A percentile compares a stretch with the other conserved stretches of the same genome.
Conservation (phyloP, 75 land plant species). For the Picea sitchensis region DNA sequence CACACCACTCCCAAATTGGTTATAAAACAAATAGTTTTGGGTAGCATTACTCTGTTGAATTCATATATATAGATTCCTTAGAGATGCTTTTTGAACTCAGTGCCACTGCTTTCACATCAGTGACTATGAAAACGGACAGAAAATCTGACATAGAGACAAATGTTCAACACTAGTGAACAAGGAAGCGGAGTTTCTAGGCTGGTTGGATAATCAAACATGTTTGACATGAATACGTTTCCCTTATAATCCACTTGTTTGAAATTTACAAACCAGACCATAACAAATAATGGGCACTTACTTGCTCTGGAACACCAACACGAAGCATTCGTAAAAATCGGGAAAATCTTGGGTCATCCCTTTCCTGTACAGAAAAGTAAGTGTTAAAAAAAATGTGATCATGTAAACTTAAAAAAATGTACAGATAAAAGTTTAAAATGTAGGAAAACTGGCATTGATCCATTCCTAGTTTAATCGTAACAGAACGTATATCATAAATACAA, state of each 20-base stretch:
- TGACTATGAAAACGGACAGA: neutral
- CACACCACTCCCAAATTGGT: neutral
- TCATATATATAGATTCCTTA: neutral
- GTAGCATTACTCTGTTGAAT: neutral
- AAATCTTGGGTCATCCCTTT: conserved; percentile 15
- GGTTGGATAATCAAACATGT: neutral
- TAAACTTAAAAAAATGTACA: neutral
- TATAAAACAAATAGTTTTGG: neutral
- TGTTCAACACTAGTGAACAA: neutral
- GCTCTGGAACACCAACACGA: conserved; percentile 21
- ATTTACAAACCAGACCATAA: neutral
- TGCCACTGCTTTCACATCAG: neutral
- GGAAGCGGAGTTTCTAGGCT: neutral
- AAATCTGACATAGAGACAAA: neutral
- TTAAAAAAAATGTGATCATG: neutral
- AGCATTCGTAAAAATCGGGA: conserved; percentile 28
- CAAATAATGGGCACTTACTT: conserved; percentile 10
- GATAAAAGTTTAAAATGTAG: neutral
- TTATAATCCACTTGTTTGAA: neutral
- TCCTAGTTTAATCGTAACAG: neutral
- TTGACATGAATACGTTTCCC: neutral
- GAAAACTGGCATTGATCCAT: neutral
- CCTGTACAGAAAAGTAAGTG: conserved; percentile 5
- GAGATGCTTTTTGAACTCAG: neutral
- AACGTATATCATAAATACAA: neutral